Conservation (phyloP, 352 stramenopile genomes). For the Globisporangium nagaii region DNA sequence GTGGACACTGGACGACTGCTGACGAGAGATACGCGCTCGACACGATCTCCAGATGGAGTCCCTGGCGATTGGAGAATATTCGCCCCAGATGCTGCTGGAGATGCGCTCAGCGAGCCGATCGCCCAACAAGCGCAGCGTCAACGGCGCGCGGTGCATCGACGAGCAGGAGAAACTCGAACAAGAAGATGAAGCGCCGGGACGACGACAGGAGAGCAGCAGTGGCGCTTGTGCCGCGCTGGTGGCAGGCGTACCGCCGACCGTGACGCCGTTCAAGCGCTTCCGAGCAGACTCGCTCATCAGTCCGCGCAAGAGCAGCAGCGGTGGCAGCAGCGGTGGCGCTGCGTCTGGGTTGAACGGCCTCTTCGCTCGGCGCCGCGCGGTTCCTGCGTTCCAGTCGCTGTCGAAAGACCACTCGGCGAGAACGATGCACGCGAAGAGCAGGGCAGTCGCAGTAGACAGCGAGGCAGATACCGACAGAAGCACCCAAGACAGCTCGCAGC, state of each 20-base stretch:
- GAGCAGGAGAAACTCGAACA: background rate
- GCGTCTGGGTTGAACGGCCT: background rate
- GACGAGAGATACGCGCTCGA: too few relatives aligned
- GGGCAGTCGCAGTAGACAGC: background rate
- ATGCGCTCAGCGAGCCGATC: conserved; percentile 10
- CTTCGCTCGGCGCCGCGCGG: background rate
- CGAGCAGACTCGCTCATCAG: conserved; percentile 8
- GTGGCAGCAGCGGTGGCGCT: background rate
- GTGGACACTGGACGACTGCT: too few relatives aligned
- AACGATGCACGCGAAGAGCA: background rate
- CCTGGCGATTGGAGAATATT: background rate
- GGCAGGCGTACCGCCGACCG: background rate
- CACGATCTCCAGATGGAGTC: too few relatives aligned
- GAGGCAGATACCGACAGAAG: background rate
- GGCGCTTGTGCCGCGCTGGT: background rate
- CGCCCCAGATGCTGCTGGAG: background rate
- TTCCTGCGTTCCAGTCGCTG: conserved; percentile 4
- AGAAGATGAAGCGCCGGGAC: background rate
- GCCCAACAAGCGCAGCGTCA: conserved; percentile 10
- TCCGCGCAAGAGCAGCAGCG: background rate
- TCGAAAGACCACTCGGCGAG: background rate
- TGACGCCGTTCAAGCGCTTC: conserved; percentile 12
- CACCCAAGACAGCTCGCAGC: background rate
- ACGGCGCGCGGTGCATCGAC: background rate
- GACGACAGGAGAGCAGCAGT: background rate